Base-by-base conservation (phyloP, 2,329 filamentous ascomycete genomes). In the Aspergillus nomiae region DNA sequence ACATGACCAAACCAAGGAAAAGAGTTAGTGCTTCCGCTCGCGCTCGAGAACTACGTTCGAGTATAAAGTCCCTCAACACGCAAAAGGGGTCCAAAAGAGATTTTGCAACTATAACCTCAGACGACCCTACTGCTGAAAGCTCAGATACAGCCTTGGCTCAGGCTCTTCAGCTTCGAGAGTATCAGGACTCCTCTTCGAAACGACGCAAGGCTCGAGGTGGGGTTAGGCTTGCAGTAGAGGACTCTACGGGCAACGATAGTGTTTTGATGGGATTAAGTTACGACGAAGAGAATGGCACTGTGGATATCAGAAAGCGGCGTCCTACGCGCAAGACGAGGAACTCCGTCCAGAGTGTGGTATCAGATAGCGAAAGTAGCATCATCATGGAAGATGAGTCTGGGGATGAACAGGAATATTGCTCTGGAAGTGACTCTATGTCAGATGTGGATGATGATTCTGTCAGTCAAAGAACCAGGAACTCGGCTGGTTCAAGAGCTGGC, bases 81-180 rank as follows among this genome's bases (percentile, higher is more conserved):
- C 61, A 67, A 32, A 69, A 65, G 50, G 74, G 84, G 65, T 73
- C 77, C 59, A 84, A 86, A 74, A 76, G 81, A 56, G 64, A 79
- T 60, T 72, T 79, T 36, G 76, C 82, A 58, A 78, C 78, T n/a
- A 76, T 84, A 64, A 73, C 76, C 56, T 76, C 80, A 1, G 76
- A 80, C 51, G 70, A 72, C 8, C 67, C 73, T 0, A 70, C 75
- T 32, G 45, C 61, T 19, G 74, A 79, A 46, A 77, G 78, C 38
- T 71, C 74, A 1, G 82, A 84, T 69, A 85, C 83, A 14, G 80
- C 83, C 53, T 73, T 90, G 45, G 88, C 88, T 38, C 77, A 81
- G 51, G 77, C 78, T 48, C 77, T 90, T 58, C 88, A 90, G 69
- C 78, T 84, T 34, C 81, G 87, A 67, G 83, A 86, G 66, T 85